Evolutionary conservation across 2,329 filamentous ascomycete species (phyloP), one percentile per base, ranked within the genome.

Genomic region (Trichoderma asperellum): DNA sequence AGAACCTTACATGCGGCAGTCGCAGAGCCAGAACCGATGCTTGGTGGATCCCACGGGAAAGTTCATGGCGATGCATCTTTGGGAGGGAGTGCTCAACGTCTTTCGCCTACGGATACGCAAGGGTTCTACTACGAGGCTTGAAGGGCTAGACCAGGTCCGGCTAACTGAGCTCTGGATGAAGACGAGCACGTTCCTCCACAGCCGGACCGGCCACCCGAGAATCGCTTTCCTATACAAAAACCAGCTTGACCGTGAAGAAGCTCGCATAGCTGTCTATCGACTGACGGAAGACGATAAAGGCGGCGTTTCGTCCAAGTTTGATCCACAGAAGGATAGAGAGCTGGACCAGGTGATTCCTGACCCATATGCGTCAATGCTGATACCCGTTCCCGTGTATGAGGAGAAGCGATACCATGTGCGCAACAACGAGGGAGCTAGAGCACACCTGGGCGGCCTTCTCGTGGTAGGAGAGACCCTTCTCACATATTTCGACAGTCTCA

Each of bases 401-500:
- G 83, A 85, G 62, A 89, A 89, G 75, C 83, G 88, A 66, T 88
- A 90, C 75, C 84, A 88, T 73, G 83, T 87, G 35, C 85, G 87
- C 70, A 86, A 89, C 70, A 82, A 81, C 32, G 81, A 84, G 32
- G 79, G 82, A 12, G 81, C 84, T 5, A 85, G 84, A 68, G 85
- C 88, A n/a, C 86, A 89, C 70, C 74, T 88, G 57, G 91, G 91
- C 16, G 92, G 92, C 6, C 79, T 94, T 4, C 83, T 96, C 53
- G 87, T 94, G 2, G 85, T 95, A 8, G 92, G 92, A 24, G 92
- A 94, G 80, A 96, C 92, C 0, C 89, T 90, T 2, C 87, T 99
- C 70, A 88, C 91, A 10, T 98, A 98, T 77, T 90, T 96, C 70
- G 92, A 97, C 75, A 92, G 93, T 70, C 85, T 91, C 40, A 92